These are phyloP conservation scores for Heimioporus retisporus DNA, from an alignment of 1,284 basidiomycete species.

Conservation along the genomic window DNA sequence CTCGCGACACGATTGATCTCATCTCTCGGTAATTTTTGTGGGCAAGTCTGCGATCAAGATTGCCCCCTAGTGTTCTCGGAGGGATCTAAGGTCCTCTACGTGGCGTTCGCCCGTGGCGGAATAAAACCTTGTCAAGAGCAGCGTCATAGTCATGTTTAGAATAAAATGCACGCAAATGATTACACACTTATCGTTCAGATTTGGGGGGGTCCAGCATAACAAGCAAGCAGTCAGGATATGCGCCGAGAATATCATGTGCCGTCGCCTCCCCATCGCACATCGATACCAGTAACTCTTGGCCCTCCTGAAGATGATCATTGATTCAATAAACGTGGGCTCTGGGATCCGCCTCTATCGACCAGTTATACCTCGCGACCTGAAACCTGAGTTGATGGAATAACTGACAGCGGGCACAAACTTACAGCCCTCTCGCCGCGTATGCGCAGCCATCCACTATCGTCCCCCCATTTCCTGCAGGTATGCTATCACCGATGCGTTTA, in stretches of 20 bases:
- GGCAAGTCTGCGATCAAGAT: constrained; percentile 56
- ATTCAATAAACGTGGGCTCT: constrained; percentile 51
- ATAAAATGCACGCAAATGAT: too few species aligned
- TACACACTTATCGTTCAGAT: constrained; percentile 36
- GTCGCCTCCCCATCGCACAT: constrained; percentile 28
- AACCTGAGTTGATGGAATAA: constrained; percentile 2
- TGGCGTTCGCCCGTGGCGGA: constrained; percentile 15
- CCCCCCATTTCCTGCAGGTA: constrained; percentile 48
- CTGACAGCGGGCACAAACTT: constrained; percentile 19
- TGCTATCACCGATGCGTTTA: constrained; percentile 43
- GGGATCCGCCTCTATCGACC: constrained; percentile 43
- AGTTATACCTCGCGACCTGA: constrained; percentile 41
- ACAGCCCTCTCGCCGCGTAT: constrained; percentile 62
- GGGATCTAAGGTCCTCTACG: constrained; percentile 43
- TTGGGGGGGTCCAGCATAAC: constrained; percentile 35
- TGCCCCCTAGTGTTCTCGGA: constrained; percentile 47
- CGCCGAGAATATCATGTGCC: constrained; percentile 42
- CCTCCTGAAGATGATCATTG: constrained; percentile 43
- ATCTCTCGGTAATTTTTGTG: constrained; percentile 47
- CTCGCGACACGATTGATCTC: constrained; percentile 50
- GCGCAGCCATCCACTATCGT: constrained; percentile 58
- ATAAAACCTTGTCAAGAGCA: constrained; percentile 28
- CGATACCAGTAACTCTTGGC: constrained; percentile 39
- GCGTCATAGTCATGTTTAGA: background rate
- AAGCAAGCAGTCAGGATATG: constrained; percentile 26